Base-by-base conservation (phyloP, 176 grass and related monocot genomes). In the Melocanna baccifera region DNA sequence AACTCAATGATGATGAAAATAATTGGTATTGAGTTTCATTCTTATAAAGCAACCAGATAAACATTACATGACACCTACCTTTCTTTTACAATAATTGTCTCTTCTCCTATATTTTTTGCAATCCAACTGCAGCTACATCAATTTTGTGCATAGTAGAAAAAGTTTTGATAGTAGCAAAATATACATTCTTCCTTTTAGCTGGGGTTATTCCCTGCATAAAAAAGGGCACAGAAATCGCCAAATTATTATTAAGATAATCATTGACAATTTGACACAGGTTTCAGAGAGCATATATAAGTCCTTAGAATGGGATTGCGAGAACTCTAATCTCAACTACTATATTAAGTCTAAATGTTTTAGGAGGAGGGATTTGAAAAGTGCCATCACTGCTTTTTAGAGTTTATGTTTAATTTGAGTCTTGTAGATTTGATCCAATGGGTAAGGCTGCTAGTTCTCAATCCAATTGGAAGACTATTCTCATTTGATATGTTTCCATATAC, bases 71-170 rank as follows among this genome's bases (percentile, higher is more conserved):
- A 18, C 69, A 81, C 69, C 16, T 81, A 98, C 93, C 88, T 99
- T 93, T 95, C 93, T 92, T 87, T 89, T 99, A 85, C 96, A 99
- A 68, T 99, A 99, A 62, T 99, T 96, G 30, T 99, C 96, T 86
- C 93, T 83, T 86, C 78, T 92, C 32, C 96, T 91, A 67, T 87
- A 94, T n/a, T 69, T 96, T 99, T 39, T 99, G 93, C 75, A 99
- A 75, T 63, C 93, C 96, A 83, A 96, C 80, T 22, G 58, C 73
- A 89, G 88, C 65, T 1, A 89, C 86, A 76, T 99, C 83, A 81
- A 96, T 86, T 86, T 83, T 92, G 84, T 99, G 96, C 59, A 96
- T 78, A 67, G 81, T 75, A 79, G 96, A 88, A 78, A 99, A 85
- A 82, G 93, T 88, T 92, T 91, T 87, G 0, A 86, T 89, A 48